These are phyloP conservation scores for Danielozyma ontarioensis DNA, from an alignment of 805 yeast genomes.

Conservation along the genomic window DNA sequence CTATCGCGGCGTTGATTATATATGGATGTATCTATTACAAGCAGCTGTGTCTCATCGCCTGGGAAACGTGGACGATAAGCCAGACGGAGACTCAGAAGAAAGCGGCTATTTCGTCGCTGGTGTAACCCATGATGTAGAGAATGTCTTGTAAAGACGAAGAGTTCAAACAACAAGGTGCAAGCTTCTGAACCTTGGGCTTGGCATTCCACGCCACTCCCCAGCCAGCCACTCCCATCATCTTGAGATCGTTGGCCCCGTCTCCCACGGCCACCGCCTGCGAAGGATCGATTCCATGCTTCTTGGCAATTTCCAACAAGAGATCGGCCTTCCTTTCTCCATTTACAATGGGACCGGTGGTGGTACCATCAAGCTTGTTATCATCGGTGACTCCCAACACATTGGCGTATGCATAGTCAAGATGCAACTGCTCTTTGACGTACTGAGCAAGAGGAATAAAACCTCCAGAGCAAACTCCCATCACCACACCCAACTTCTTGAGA, in stretches of 20 bases:
- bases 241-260: conserved; percentile 94
- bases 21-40: no score
- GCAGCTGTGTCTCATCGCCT: no score
- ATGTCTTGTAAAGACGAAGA: conserved; percentile 68
- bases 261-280: conserved; percentile 76
- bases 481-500: conserved; percentile 56
- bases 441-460: conserved; percentile 90
- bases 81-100: no score
- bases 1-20: no score
- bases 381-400: conserved; percentile 50
- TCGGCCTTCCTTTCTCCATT: conserved; percentile 82
- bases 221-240: conserved; percentile 90
- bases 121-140: conserved; percentile 74
- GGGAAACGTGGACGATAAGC: no score
- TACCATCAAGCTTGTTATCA: conserved; percentile 62
- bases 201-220: conserved; percentile 98
- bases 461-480: conserved; percentile 86
- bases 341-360: conserved; percentile 73
- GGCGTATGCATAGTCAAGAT: conserved; percentile 86
- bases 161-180: conserved; percentile 81
- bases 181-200: conserved; percentile 81
- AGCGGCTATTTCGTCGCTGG: conserved; percentile 46
- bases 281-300: conserved; percentile 47
- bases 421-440: conserved; percentile 60
- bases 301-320: conserved; percentile 58